These are phyloP conservation scores for Lojkania enalia DNA, from an alignment of 2,329 filamentous ascomycete genomes.

Conservation along the genomic window DNA sequence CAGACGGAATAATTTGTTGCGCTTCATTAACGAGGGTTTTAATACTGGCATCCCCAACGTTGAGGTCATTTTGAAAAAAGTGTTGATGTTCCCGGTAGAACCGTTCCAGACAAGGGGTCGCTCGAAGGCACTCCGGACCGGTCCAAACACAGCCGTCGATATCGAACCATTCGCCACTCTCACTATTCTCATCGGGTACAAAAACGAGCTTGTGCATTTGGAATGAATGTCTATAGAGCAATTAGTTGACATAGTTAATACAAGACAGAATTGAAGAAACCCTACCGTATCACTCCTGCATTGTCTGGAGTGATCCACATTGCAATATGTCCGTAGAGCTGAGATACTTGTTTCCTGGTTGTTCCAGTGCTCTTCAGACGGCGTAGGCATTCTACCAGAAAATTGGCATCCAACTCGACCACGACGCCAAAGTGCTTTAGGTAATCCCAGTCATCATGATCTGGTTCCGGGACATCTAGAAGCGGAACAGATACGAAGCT, in stretches of 20 bases:
- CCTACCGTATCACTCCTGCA: not conserved
- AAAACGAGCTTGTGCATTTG: constrained; percentile 1
- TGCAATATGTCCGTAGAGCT: not conserved
- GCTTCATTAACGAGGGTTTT: constrained; percentile 1
- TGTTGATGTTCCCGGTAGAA: not conserved
- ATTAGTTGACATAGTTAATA: too few species aligned
- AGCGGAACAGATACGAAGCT: constrained; percentile 1
- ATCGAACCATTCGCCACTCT: constrained; percentile 1
- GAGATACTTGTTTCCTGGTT: not conserved
- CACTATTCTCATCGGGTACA: not conserved
- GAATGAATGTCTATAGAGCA: not conserved
- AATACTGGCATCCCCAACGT: not conserved
- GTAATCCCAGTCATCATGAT: constrained; percentile 1
- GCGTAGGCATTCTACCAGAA: constrained; percentile 1
- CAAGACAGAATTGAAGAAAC: not conserved
- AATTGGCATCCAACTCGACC: constrained; percentile 1
- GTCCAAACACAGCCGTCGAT: not conserved
- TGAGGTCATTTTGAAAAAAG: constrained; percentile 1
- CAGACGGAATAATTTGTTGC: not conserved
- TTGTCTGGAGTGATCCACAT: constrained; percentile 1
- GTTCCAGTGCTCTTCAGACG: not conserved
- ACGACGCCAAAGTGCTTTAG: constrained; percentile 1
- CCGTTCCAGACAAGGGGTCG: not conserved
- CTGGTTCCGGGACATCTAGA: constrained; percentile 1
- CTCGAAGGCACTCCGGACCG: not conserved